Evolutionary conservation across 164 flowering plant species (phyloP), one percentile per base, ranked within the genome.

Genomic region (Magnolia sinica): DNA sequence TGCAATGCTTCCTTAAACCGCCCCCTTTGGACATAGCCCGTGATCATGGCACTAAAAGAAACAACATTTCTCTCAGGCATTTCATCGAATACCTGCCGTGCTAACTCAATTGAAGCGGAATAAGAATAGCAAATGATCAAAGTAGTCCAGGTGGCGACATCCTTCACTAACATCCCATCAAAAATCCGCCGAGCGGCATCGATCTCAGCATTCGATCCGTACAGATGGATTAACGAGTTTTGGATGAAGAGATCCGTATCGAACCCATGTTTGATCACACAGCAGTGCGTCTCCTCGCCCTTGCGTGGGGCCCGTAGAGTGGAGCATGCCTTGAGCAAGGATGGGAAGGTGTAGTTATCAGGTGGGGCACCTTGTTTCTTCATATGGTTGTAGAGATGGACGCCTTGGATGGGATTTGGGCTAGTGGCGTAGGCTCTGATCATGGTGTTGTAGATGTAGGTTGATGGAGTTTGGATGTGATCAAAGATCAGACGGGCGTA

Each of bases 51-150:
- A 75, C 85, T 86, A 50, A 59, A 86, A 0, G 86, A 83, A 74
- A 81, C 86, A 16, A 67, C 78, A 74, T 73, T 86, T 80, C 84
- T 83, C 4, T 71, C 65, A 27, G 88, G 87, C 83, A 86, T 86
- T 70, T 76, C 67, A 64, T 83, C 82, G 31, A 86, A 86, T 71
- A 83, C 0, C n/a, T 27, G 3, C 4, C 85, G 81, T 0, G 84
- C 86, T 8, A n/a, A 10, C 11, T 74, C 82, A 1, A 82, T 66
- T 0, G 79, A 78, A 7, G 50, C 77, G 27, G 22, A 78, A 49
- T 70, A 75, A 8, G 71, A 80, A 73, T 55, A 65, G 52, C 78
- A 76, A 10, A 80, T 0, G 1, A 83, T 76, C 63, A 85, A 55
- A 76, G 80, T 81, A 52, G 87, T 85, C 87, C 87, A 85, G 27